Evolutionary conservation across 2,329 filamentous ascomycete genomes (phyloP), one percentile per base, ranked within the genome.

Genomic region (Chaetomiaceae sp.): DNA sequence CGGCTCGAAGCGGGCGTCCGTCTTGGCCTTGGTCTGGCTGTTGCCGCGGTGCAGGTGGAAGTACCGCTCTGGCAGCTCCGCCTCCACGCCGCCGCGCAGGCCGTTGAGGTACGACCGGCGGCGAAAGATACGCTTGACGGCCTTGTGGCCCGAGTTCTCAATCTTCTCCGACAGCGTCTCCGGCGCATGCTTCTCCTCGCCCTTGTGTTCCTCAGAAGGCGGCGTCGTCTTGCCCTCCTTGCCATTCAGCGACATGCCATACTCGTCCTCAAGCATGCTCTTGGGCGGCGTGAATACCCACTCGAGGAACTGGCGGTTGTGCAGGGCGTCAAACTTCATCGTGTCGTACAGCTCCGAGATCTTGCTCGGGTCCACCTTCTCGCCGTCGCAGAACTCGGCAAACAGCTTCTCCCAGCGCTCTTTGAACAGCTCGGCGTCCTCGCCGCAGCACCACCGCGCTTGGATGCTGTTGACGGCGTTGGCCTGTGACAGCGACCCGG

Each of bases 361-460:
- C 75, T 99, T 99, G 77, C 91, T 96, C 17, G 95, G 95, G 69
- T 99, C 94, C 17, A 97, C 91, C 75, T 99, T 99, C 65, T 99
- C 94, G 1, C 89, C 87, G 68, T 99, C 95, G 61, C 88, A 94
- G 65, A 99, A 99, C 67, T 99, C 94, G 44, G 86, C 83, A 71
- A 99, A 99, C 2, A 99, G 80, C 74, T 99, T 99, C 72, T 97
- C 94, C 94, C 94, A 99, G 27, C 94, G 83, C 69, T 99, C 94
- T 61, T 88, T 89, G 77, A 99, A 99, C 2, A 99, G 78, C 61
- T 95, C 89, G 0, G 92, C 85, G 65, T 97, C 94, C 72, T 99
- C 94, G 27, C 91, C 91, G 61, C 90, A 95, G 68, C 94, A 99
- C 94, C 94, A 99, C 22, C 94, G 82, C 6, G 89, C 79, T 71